phyloP scores from a whole-genome alignment of 768 basidiomycete species.

The Chlorophyllum brunneum region DNA sequence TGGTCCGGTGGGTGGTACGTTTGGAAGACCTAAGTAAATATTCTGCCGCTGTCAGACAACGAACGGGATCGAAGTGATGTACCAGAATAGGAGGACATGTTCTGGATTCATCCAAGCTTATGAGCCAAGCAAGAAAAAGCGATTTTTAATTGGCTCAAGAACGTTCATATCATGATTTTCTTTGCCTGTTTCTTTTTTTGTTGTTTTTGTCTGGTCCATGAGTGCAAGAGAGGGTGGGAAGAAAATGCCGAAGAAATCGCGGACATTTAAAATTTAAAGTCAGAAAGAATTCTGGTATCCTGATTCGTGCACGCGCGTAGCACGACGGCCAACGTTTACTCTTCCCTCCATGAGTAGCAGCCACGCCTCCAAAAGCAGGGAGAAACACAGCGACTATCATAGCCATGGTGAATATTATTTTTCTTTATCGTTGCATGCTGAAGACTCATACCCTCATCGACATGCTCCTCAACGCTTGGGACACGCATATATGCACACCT shows the following conservation, averaged over 20 bases:
- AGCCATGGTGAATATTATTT: constrained; percentile 11
- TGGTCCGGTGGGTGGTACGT: no score
- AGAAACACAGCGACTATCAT: not conserved
- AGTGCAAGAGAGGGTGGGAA: no score
- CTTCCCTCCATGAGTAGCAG: not conserved
- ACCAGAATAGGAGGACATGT: no score
- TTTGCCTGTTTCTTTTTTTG: not conserved
- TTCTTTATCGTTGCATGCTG: not conserved
- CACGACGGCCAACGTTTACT: not conserved
- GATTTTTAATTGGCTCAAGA: no score
- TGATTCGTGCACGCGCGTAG: not conserved
- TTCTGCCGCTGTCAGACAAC: no score
- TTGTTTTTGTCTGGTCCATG: not conserved
- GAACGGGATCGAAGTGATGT: no score
- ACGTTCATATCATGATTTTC: no score
- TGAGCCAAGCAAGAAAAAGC: no score
- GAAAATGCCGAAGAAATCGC: no score
- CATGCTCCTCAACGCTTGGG: constrained; percentile 1
- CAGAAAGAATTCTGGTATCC: not conserved
- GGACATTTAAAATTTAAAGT: not conserved
- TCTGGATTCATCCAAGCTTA: no score
- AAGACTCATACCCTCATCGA: constrained; percentile 13
- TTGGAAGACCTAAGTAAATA: no score
- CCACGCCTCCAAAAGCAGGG: not conserved
- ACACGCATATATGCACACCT: constrained; percentile 2